Percentiles rank a stretch among this genome's conserved stretches.
Evolutionary conservation across 306 rosid genomes (phyloP).

Genomic region (Vigna radiata): DNA sequence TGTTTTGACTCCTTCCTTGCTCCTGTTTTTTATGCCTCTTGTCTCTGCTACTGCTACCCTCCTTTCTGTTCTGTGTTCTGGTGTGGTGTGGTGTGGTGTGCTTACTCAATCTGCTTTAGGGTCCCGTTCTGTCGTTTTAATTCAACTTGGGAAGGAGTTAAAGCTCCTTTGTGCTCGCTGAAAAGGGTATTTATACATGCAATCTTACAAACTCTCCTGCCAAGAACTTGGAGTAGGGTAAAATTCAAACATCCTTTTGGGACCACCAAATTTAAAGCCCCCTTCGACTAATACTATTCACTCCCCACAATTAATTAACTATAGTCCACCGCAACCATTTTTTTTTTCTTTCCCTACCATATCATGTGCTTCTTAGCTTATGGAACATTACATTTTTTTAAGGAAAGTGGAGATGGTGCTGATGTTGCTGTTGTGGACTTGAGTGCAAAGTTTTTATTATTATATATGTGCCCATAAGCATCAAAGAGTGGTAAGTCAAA

Average conservation of each 20-base stretch:
- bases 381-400: conserved; percentile 10
- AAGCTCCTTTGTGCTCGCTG: conserved; percentile 56
- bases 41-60: conserved; percentile 19
- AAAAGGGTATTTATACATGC: conserved; percentile 43
- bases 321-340: not conserved
- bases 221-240: conserved; percentile 44
- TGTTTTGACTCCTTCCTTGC: conserved; percentile 41
- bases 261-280: conserved; percentile 18
- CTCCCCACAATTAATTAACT: conserved; percentile 32
- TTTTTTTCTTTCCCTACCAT: conserved; percentile 14
- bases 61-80: conserved; percentile 21
- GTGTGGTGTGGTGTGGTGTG: conserved; percentile 9
- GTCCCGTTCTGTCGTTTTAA: conserved; percentile 52
- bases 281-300: not conserved
- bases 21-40: conserved; percentile 26
- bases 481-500: conserved; percentile 34
- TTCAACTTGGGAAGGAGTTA: conserved; percentile 55
- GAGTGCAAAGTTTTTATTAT: conserved; percentile 18
- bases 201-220: conserved; percentile 38
- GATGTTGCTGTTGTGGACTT: conserved; percentile 14
- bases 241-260: conserved; percentile 35
- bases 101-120: conserved; percentile 35
- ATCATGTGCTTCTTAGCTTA: conserved; percentile 3
- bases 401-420: conserved; percentile 21
- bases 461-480: conserved; percentile 14